Conservation (phyloP, 2,329 filamentous ascomycete genomes). For the Emmonsia crescens region DNA sequence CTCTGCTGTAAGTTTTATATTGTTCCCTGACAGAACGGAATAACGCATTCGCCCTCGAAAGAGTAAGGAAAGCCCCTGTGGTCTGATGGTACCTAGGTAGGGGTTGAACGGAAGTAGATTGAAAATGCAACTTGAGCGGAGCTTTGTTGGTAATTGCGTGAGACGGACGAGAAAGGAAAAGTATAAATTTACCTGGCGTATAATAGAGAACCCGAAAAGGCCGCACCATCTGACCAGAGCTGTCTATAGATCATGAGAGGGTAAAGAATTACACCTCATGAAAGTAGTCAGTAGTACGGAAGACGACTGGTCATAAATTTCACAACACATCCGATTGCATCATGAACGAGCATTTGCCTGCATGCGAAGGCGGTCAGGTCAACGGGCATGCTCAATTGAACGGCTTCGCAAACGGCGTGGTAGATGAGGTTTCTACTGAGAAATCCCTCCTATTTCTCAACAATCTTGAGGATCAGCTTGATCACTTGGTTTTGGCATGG, state of each 20-base stretch:
- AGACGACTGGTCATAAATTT: neutral
- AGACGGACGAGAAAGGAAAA: neutral
- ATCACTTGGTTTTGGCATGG: constrained; percentile 9
- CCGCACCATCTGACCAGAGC: neutral
- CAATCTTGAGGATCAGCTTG: constrained; percentile 3
- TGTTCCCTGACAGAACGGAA: neutral
- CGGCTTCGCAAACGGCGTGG: neutral
- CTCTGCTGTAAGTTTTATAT: neutral
- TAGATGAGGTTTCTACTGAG: neutral
- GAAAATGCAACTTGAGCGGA: neutral
- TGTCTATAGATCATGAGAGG: neutral
- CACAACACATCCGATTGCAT: neutral
- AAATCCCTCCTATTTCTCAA: neutral
- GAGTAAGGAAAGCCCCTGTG: neutral
- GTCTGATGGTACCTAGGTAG: neutral
- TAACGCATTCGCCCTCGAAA: neutral
- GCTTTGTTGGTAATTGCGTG: neutral
- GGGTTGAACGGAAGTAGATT: neutral
- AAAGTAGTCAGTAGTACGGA: neutral
- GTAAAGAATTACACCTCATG: neutral
- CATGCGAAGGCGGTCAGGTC: neutral
- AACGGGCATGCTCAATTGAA: neutral
- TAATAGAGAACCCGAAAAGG: neutral
- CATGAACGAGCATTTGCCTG: neutral
- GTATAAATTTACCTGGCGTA: neutral